Percentiles rank a stretch among this genome's conserved stretches.
Conservation (phyloP, 441 rosid genomes). For the Kokia cookei region DNA sequence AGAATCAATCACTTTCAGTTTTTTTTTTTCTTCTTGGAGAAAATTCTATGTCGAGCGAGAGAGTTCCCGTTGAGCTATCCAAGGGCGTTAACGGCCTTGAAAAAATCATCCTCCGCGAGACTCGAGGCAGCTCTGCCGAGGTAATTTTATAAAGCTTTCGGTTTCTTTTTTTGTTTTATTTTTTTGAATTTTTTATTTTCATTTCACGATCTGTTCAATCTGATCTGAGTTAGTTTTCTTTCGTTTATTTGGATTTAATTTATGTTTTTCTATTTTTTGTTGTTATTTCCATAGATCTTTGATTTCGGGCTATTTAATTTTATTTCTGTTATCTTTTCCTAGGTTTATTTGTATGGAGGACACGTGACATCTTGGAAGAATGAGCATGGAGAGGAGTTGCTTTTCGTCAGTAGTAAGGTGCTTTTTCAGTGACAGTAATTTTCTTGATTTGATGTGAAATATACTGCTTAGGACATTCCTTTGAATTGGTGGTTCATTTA, state of each 20-base stretch:
- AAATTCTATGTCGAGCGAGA: slow-evolving; percentile 33
- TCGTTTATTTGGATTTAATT: background rate
- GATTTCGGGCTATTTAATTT: background rate
- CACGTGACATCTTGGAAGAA: slow-evolving; percentile 80
- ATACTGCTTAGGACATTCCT: background rate
- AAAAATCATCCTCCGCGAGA: slow-evolving; percentile 62
- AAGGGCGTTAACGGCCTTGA: slow-evolving; percentile 68
- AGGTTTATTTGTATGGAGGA: slow-evolving; percentile 66
- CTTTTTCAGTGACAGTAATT: background rate
- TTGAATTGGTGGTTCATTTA: background rate
- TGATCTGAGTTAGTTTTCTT: background rate
- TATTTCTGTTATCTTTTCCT: background rate
- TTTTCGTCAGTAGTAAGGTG: slow-evolving; percentile 71
- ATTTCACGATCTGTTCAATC: background rate
- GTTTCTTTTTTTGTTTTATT: background rate
- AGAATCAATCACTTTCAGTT: background rate
- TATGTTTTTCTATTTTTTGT: background rate
- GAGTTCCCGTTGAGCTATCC: slow-evolving; percentile 30
- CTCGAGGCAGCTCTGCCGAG: slow-evolving; percentile 67
- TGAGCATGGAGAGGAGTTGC: slow-evolving; percentile 61
- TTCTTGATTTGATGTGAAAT: background rate
- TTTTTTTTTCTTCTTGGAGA: background rate
- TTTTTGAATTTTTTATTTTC: background rate
- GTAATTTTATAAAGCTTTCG: slow-evolving; percentile 18
- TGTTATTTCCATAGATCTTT: background rate